Percentiles rank a stretch among this genome's conserved stretches.
These are phyloP conservation scores for Plasmodium malariae DNA, from an alignment of 169 alveolate species.

Conservation along the genomic window DNA sequence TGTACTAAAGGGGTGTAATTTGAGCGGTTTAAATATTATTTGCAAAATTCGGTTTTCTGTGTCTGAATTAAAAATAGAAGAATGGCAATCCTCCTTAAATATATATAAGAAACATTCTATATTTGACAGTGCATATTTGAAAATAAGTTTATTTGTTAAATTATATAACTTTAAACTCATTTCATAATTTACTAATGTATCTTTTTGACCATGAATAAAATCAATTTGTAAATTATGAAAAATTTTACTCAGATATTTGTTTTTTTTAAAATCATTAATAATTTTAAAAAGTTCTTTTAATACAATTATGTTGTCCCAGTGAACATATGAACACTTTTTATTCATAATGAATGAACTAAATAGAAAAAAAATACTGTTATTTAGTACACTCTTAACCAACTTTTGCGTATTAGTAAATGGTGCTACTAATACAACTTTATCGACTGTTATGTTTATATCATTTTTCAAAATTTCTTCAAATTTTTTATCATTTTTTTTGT, in stretches of 20 bases:
- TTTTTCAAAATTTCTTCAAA: conserved; percentile 2
- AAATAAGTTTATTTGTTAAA: conserved; percentile 31
- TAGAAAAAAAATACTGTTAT: conserved; percentile 47
- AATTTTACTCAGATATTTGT: conserved; percentile 23
- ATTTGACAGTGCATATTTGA: conserved; percentile 38
- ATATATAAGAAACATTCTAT: conserved; percentile 31
- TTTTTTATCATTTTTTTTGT: not conserved
- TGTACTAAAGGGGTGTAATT: conserved; percentile 70
- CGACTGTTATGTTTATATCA: conserved; percentile 38
- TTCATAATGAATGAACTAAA: conserved; percentile 70
- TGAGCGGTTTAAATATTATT: conserved; percentile 67
- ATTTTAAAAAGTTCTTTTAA: conserved; percentile 60
- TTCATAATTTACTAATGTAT: conserved; percentile 55
- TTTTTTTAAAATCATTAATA: conserved; percentile 45
- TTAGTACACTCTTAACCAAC: conserved; percentile 55
- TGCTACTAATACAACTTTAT: conserved; percentile 52
- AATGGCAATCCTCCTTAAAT: conserved; percentile 63
- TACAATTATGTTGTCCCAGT: conserved; percentile 63
- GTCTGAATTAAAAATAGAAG: conserved; percentile 58
- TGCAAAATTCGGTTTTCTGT: conserved; percentile 59
- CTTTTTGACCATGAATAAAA: conserved; percentile 73
- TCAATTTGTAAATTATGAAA: conserved; percentile 51
- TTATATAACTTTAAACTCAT: conserved; percentile 59
- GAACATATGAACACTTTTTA: conserved; percentile 67
- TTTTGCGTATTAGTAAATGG: conserved; percentile 76